A percentile compares a stretch with the other conserved stretches of the same genome.
phyloP scores from a whole-genome alignment of 1,139 yeast species.

The Magnusiomyces ingens region DNA sequence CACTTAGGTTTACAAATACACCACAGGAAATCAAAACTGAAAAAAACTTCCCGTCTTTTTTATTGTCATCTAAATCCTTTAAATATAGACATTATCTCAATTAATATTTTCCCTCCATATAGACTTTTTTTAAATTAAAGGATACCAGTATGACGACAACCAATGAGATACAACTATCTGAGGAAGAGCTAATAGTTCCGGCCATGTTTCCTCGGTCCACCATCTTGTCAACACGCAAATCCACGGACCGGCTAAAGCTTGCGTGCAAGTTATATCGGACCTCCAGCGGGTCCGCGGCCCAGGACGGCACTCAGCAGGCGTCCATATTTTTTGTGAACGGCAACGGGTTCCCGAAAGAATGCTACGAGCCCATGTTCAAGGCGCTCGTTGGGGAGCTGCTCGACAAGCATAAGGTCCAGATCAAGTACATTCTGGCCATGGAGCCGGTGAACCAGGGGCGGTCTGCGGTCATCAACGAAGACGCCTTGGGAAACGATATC shows the following conservation, averaged over 20 bases:
- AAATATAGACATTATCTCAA: no score
- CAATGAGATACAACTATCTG: no score
- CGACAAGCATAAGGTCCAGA: conserved; percentile 6
- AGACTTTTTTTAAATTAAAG: no score
- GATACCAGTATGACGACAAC: no score
- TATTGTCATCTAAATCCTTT: no score
- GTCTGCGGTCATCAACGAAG: conserved; percentile 16
- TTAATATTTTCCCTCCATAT: no score
- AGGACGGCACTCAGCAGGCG: background rate
- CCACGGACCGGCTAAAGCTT: conserved; percentile 10
- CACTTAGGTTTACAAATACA: no score
- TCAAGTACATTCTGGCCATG: conserved; percentile 17
- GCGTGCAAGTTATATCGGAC: conserved; percentile 8
- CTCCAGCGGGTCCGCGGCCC: background rate
- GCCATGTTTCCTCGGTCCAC: conserved; percentile 15
- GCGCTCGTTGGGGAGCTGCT: conserved; percentile 1
- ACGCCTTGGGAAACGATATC: conserved; percentile 15
- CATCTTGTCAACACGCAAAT: conserved; percentile 7
- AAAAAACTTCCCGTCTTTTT: no score
- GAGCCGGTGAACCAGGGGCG: conserved; percentile 19
- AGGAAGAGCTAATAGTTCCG: conserved; percentile 11
- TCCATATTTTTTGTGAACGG: conserved; percentile 13
- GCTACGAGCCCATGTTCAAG: conserved; percentile 14
- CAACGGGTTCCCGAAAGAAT: conserved; percentile 13
- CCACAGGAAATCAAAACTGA: no score